phyloP scores from a whole-genome alignment of 805 yeast species.

The Starmerella roubikii region DNA sequence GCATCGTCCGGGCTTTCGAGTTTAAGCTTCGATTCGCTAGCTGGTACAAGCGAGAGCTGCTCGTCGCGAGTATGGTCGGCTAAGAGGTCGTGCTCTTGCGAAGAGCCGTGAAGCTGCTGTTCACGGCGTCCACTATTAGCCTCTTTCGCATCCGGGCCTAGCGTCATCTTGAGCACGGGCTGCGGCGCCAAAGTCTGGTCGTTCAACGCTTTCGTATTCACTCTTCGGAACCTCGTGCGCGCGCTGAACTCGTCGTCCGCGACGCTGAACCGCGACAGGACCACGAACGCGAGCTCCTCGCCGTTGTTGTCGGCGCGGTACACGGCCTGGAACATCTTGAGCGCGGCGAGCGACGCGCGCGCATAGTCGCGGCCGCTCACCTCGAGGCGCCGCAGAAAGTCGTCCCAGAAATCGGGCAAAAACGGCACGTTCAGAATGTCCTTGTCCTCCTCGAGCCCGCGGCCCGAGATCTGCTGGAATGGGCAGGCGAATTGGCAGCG shows the following conservation, averaged over 20 bases:
- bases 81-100: no score
- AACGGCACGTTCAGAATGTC: slow-evolving; percentile 27
- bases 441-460: slow-evolving; percentile 19
- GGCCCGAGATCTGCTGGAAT: slow-evolving; percentile 12
- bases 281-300: slow-evolving; percentile 22
- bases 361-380: slow-evolving; percentile 22
- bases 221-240: slow-evolving; percentile 26
- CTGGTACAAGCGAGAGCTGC: no score
- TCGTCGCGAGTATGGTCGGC: no score
- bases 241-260: slow-evolving; percentile 27
- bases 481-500: slow-evolving; percentile 15
- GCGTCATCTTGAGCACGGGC: no score
- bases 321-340: slow-evolving; percentile 25
- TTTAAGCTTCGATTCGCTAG: no score
- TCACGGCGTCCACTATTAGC: neutral
- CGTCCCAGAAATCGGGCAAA: slow-evolving; percentile 29
- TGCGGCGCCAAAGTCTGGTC: neutral
- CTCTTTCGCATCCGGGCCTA: neutral
- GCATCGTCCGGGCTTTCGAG: no score
- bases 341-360: slow-evolving; percentile 21
- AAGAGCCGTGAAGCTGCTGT: no score
- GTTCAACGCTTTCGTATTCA: no score
- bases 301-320: slow-evolving; percentile 15
- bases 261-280: slow-evolving; percentile 27
- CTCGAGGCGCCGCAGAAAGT: slow-evolving; percentile 25